phyloP scores from a whole-genome alignment of 176 grass and related monocot genomes.

The Chrysopogon serrulatus region DNA sequence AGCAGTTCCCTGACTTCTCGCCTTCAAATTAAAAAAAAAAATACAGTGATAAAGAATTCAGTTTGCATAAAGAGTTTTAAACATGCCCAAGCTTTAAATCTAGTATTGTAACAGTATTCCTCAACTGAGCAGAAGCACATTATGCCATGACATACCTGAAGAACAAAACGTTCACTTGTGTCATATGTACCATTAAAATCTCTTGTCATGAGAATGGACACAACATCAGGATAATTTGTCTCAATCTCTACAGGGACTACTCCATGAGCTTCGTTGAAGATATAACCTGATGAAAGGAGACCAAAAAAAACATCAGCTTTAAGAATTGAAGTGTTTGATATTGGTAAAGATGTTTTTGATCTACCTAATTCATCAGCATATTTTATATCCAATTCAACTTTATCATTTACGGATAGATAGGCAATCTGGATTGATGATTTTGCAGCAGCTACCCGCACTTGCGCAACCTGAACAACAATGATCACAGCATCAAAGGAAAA shows the following conservation, averaged over 20 bases:
- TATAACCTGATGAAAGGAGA: slow-evolving; percentile 58
- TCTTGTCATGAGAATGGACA: slow-evolving; percentile 67
- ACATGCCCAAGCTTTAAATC: background rate
- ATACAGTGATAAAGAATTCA: background rate
- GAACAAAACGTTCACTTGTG: slow-evolving; percentile 40
- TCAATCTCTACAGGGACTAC: slow-evolving; percentile 79
- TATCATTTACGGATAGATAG: slow-evolving; percentile 56
- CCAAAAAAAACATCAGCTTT: slow-evolving; percentile 8
- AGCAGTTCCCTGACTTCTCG: slow-evolving; percentile 71
- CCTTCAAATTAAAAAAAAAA: slow-evolving; percentile 42
- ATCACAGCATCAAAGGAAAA: slow-evolving; percentile 16
- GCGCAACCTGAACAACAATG: slow-evolving; percentile 68
- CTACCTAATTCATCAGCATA: slow-evolving; percentile 96
- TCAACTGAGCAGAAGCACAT: slow-evolving; percentile 17
- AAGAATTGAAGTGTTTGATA: slow-evolving; percentile 12
- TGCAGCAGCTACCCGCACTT: slow-evolving; percentile 64
- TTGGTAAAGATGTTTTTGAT: background rate
- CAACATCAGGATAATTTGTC: slow-evolving; percentile 89
- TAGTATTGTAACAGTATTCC: background rate
- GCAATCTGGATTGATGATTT: slow-evolving; percentile 70
- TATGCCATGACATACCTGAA: slow-evolving; percentile 47
- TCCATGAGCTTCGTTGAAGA: slow-evolving; percentile 81
- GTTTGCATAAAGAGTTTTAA: slow-evolving; percentile 24
- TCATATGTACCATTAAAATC: slow-evolving; percentile 53
- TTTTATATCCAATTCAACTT: slow-evolving; percentile 67